Evolutionary conservation across 495 filamentous ascomycete species (phyloP).

Genomic region (Podospora bellae-mahoneyi): DNA sequence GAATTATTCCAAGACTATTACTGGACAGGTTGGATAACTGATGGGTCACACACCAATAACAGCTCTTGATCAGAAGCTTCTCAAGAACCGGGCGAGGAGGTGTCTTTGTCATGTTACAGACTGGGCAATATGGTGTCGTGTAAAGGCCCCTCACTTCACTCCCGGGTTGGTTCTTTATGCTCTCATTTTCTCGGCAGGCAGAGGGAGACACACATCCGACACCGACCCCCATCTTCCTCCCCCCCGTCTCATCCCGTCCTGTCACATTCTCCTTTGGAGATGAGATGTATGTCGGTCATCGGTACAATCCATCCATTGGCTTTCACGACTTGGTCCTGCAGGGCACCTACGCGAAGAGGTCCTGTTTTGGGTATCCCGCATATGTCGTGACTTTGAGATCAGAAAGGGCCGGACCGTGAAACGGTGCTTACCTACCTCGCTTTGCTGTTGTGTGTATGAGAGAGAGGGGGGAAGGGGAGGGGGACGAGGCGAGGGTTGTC

Average conservation of each 20-base stretch:
- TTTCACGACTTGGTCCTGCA: not conserved
- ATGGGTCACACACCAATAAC: not conserved
- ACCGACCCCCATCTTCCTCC: not conserved
- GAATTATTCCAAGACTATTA: not conserved
- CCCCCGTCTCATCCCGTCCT: not conserved
- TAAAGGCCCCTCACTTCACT: not conserved
- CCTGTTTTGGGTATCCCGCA: conserved; percentile 6
- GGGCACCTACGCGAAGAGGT: not conserved
- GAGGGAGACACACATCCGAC: not conserved
- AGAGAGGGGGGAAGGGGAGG: not conserved
- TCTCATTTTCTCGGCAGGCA: not conserved
- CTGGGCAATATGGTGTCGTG: not conserved
- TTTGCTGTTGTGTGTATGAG: not conserved
- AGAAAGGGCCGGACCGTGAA: conserved; percentile 4
- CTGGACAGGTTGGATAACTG: not conserved
- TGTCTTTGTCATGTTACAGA: not conserved
- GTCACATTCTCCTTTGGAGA: not conserved
- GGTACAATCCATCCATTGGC: not conserved
- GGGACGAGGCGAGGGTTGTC: not conserved
- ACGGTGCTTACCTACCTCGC: not conserved
- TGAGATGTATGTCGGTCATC: not conserved
- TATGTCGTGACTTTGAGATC: not conserved
- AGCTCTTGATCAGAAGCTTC: not conserved
- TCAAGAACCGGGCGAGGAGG: not conserved
- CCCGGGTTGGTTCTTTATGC: not conserved